Evolutionary conservation across 2,329 filamentous ascomycete genomes (phyloP).

Genomic region (Hypoxylon sp.): DNA sequence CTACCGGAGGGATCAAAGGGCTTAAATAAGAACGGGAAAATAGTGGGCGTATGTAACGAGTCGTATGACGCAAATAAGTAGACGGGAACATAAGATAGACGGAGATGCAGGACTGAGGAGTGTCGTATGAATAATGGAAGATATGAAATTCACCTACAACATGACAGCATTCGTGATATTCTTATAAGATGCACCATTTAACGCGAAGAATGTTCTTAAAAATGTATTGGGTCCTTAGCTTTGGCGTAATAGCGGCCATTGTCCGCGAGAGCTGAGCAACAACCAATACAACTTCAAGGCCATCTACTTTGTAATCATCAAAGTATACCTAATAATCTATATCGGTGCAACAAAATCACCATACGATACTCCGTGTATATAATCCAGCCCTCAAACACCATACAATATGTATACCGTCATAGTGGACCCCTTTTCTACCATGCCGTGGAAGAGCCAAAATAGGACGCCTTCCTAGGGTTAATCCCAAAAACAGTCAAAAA

Average conservation of each 20-base stretch:
- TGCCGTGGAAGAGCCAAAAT: constrained; percentile 1
- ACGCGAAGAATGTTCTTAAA: neutral
- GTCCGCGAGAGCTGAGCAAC: neutral
- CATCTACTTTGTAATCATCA: neutral
- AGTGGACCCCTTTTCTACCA: constrained; percentile 24
- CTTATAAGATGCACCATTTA: neutral
- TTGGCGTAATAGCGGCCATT: neutral
- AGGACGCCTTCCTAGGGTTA: neutral
- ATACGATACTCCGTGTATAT: neutral
- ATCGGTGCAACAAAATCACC: neutral
- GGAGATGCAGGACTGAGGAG: constrained; percentile 6
- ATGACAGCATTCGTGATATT: neutral
- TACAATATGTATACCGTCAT: constrained; percentile 49
- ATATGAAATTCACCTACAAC: neutral
- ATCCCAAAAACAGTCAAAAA: constrained; percentile 6
- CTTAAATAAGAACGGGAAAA: constrained; percentile 9
- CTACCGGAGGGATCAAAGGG: constrained; percentile 12
- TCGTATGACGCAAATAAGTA: constrained; percentile 26
- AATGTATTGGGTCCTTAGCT: neutral
- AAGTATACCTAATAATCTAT: neutral
- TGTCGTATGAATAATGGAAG: constrained; percentile 17
- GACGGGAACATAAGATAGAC: constrained; percentile 20
- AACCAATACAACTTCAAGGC: neutral
- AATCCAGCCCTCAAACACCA: constrained; percentile 41
- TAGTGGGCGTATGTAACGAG: constrained; percentile 25